Evolutionary conservation across 139 green algal genomes (phyloP).

Genomic region (Chlorella sorokiniana): DNA sequence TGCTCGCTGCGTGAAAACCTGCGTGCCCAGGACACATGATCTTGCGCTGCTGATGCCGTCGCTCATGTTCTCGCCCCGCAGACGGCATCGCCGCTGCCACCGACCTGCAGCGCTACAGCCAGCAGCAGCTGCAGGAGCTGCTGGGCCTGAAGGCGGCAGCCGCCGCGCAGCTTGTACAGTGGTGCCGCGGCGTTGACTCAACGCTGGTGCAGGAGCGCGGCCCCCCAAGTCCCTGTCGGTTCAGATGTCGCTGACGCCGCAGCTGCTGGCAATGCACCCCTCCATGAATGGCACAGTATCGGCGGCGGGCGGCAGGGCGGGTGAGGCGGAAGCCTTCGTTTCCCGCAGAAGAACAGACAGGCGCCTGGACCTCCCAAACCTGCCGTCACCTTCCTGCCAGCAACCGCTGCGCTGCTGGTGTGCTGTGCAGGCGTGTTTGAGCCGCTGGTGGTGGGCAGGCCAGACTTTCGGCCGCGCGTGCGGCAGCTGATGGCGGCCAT

Average conservation of each 20-base stretch:
- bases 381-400: neutral
- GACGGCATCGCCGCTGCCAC: conserved; percentile 1
- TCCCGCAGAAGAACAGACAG: too few relatives aligned
- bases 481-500: conserved; percentile 48
- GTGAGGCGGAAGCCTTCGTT: neutral
- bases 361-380: neutral
- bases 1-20: neutral
- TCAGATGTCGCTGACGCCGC: conserved; percentile 54
- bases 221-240: conserved; percentile 52
- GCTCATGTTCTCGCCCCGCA: neutral
- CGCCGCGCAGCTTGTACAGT: conserved; percentile 38
- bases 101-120: conserved; percentile 37
- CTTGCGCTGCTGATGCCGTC: neutral
- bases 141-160: conserved; percentile 29
- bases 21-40: neutral
- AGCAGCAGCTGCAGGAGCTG: conserved; percentile 32
- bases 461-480: conserved; percentile 45
- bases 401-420: neutral
- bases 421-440: conserved; percentile 35
- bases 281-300: neutral
- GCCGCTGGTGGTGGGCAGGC: conserved; percentile 37
- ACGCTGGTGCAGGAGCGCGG: conserved; percentile 39
- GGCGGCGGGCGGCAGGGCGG: conserved; percentile 20
- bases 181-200: conserved; percentile 37
- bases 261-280: conserved; percentile 38